Evolutionary conservation across 306 rosid species (phyloP).

Genomic region (Morella rubra): DNA sequence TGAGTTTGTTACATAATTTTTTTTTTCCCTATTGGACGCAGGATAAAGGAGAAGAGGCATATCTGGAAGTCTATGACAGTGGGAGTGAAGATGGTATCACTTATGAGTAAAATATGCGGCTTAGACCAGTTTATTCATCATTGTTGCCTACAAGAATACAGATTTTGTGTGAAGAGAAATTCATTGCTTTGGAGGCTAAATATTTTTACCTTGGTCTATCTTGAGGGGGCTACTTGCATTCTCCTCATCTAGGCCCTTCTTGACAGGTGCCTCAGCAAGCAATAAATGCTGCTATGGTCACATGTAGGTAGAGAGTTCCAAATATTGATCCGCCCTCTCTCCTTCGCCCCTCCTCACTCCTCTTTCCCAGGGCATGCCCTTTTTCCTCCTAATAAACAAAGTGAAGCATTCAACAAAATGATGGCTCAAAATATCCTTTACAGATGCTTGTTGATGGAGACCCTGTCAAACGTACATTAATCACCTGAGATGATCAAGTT

Average conservation of each 20-base stretch:
- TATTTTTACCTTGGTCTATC: no score
- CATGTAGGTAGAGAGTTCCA: no score
- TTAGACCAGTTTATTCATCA: slow-evolving; percentile 19
- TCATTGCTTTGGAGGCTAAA: not conserved
- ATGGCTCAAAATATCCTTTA: slow-evolving; percentile 2
- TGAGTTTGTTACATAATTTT: not conserved
- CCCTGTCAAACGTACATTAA: not conserved
- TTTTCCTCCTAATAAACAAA: not conserved
- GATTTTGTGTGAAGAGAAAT: slow-evolving; percentile 19
- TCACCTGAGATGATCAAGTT: not conserved
- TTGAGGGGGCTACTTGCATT: no score
- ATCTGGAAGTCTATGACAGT: slow-evolving; percentile 34
- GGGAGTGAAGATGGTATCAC: slow-evolving; percentile 27
- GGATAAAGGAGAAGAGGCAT: slow-evolving; percentile 43
- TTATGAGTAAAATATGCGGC: slow-evolving; percentile 24
- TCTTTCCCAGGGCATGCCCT: no score
- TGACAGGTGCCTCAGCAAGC: no score
- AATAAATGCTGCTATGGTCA: no score
- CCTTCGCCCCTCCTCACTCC: no score
- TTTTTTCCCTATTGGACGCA: slow-evolving; percentile 29
- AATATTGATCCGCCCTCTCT: no score
- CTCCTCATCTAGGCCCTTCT: no score
- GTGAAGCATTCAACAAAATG: slow-evolving; percentile 10
- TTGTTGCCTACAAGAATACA: slow-evolving; percentile 23
- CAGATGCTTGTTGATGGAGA: slow-evolving; percentile 12